A percentile compares a stretch with the other conserved stretches of the same genome.
Conservation (phyloP, 2,329 filamentous ascomycete genomes). For the Fusarium nodosum region DNA sequence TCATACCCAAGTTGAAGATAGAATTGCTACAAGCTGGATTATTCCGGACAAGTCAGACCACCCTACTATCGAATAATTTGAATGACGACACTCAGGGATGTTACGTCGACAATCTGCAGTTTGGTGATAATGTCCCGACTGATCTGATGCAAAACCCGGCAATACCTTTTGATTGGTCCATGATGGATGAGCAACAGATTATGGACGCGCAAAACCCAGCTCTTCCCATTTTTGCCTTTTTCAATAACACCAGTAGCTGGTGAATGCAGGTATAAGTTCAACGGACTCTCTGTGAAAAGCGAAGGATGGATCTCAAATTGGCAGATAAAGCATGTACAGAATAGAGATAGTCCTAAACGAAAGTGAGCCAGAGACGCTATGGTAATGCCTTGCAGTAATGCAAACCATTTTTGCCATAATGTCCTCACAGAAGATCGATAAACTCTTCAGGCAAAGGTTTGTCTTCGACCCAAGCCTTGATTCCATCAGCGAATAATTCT, state of each 20-base stretch:
- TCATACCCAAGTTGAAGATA: conserved; percentile 1
- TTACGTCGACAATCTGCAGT: not conserved
- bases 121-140: not conserved
- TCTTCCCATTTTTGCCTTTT: conserved; percentile 23
- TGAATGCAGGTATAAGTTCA: rapidly evolving
- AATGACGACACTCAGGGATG: no score
- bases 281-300: not conserved
- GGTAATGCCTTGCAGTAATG: not conserved
- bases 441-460: conserved; percentile 47
- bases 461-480: conserved; percentile 55
- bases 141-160: not conserved
- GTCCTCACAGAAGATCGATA: conserved; percentile 4
- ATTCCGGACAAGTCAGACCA: not conserved
- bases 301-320: rapidly evolving
- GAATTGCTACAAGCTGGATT: not conserved
- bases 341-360: not conserved
- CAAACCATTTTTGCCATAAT: not conserved
- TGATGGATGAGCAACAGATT: not conserved
- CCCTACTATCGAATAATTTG: not conserved
- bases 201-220: conserved; percentile 11
- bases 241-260: not conserved
- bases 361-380: not conserved
- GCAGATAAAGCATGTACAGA: no score
- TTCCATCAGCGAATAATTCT: conserved; percentile 55
- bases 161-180: not conserved